Percentiles rank a stretch among this genome's conserved stretches.
Conservation (phyloP, 1,139 yeast species). For the Nakaseomyces sp. region DNA sequence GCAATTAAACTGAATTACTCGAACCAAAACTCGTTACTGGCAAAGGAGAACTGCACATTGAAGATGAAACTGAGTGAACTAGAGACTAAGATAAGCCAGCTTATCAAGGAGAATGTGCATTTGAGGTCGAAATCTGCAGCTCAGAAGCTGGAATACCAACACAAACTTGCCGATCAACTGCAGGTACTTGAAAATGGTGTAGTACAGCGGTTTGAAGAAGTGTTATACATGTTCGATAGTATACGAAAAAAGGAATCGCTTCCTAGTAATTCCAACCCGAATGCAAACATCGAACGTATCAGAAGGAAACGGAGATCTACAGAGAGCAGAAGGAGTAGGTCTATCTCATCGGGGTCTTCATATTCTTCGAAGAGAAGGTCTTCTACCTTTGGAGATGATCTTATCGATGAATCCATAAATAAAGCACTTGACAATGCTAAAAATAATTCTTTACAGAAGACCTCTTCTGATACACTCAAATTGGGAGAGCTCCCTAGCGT, state of each 20-base stretch:
- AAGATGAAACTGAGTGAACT: slow-evolving; percentile 42
- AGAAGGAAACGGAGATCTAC: not conserved
- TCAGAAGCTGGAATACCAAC: slow-evolving; percentile 29
- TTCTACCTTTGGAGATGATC: slow-evolving; percentile 1
- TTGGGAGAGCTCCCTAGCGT: not conserved
- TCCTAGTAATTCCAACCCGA: slow-evolving; percentile 8
- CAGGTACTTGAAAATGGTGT: slow-evolving; percentile 37
- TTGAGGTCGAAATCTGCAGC: slow-evolving; percentile 33
- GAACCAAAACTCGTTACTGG: slow-evolving; percentile 43
- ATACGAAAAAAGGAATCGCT: slow-evolving; percentile 34
- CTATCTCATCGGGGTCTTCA: slow-evolving; percentile 1
- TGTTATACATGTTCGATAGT: slow-evolving; percentile 35
- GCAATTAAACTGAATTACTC: slow-evolving; percentile 15
- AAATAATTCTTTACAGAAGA: not conserved
- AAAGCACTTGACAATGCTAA: slow-evolving; percentile 1
- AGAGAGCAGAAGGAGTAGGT: slow-evolving; percentile 2
- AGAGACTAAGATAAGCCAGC: slow-evolving; percentile 41
- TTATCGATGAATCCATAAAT: slow-evolving; percentile 1
- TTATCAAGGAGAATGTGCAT: slow-evolving; percentile 41
- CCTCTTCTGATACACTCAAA: not conserved
- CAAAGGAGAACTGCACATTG: slow-evolving; percentile 46
- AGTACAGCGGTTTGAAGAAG: slow-evolving; percentile 38
- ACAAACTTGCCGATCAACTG: slow-evolving; percentile 33
- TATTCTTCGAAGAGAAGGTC: slow-evolving; percentile 3
- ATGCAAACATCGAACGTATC: not conserved